Evolutionary conservation across 345 rosid genomes (phyloP).

Genomic region (Abelmoschus esculentus): DNA sequence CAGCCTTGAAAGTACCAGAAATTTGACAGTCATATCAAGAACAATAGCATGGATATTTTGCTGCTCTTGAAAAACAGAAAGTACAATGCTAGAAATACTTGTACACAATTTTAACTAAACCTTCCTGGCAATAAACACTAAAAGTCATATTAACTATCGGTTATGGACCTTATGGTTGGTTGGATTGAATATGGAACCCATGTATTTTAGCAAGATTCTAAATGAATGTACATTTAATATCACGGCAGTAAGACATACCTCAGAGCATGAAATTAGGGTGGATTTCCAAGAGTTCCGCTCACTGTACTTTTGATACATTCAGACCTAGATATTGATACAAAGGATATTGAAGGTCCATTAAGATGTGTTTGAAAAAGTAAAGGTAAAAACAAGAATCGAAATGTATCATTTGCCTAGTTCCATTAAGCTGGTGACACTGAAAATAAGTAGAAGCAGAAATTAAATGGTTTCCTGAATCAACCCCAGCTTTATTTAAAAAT

Average conservation of each 20-base stretch:
- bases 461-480: not conserved
- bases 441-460: slow-evolving; percentile 1
- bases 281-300: slow-evolving; percentile 78
- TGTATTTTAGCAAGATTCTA: not conserved
- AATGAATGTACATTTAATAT: not conserved
- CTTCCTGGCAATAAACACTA: not conserved
- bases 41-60: slow-evolving; percentile 1
- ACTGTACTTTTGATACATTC: slow-evolving; percentile 83
- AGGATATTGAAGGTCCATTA: slow-evolving; percentile 15
- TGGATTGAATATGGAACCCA: not conserved
- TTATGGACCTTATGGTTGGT: not conserved
- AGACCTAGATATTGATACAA: slow-evolving; percentile 38
- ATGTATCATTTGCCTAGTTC: not conserved
- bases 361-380: slow-evolving; percentile 3
- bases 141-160: not conserved
- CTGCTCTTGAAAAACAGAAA: not conserved
- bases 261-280: slow-evolving; percentile 59
- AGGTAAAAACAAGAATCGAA: not conserved
- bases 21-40: slow-evolving; percentile 11
- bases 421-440: not conserved
- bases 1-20: slow-evolving; percentile 51
- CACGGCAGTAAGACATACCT: slow-evolving; percentile 36
- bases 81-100: not conserved
- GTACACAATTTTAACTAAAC: not conserved
- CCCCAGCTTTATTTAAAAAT: not conserved